Base-by-base conservation (phyloP, 352 stramenopile genomes). In the Globisporangium alternatum region DNA sequence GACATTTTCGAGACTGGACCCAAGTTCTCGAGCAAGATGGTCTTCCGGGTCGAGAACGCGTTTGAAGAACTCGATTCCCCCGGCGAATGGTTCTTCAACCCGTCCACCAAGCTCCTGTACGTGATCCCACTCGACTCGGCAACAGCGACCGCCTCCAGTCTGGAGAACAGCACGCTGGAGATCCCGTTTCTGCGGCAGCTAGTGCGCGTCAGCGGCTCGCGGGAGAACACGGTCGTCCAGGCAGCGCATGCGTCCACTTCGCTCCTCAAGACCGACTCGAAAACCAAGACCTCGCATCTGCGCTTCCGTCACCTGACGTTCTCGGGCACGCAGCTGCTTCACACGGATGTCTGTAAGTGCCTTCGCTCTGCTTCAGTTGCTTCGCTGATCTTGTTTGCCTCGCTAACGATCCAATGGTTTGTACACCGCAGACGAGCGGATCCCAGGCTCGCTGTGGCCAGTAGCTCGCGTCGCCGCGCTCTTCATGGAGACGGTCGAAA, bases 71-170 rank as follows among this genome's bases (percentile, higher is more conserved):
- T 91, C 9, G 75, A 91, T 70, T 72, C 72, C 6, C 78, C 78
- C 0, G 79, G 78, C 21, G 81, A 90, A 56, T 89, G 81, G 81
- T 93, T 79, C 51, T 93, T 89, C 43, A 77, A 93, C 30, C 53
- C 69, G 1, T 39, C 69, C 1, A 86, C 68, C 31, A 75, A 76
- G 17, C 51, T 33, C 9, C 55, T 93, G 30, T 90, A 85, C 54
- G 15, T 93, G 56, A 88, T 91, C n/a, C 82, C 84, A 41, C 56
- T 84, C 1, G 65, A 76, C 35, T 47, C 71, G 9, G 37, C 61
- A 10, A 63, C 64, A 22, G 53, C 65, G 21, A 76, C 68, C 3
- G 44, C 64, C 9, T 54, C 67, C 15, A 70, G 48, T 2, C 52
- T 89, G 44, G 54, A 62, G 7, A 69, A 37, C 43, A 68, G 64